phyloP scores from a whole-genome alignment of 805 yeast species.

The Komagataella kurtzmanii region DNA sequence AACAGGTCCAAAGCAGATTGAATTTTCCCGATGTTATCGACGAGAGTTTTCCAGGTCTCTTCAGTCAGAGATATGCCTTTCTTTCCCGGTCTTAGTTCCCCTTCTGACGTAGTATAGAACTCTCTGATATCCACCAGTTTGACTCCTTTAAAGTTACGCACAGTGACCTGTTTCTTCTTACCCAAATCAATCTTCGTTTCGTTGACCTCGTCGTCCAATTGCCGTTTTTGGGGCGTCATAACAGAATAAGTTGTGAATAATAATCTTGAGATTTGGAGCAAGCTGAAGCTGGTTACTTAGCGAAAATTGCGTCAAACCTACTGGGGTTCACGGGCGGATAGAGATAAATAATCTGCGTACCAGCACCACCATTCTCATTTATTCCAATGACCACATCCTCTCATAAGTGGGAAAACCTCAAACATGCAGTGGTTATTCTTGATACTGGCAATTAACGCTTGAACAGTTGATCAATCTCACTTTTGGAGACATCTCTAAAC shows the following conservation, averaged over 20 bases:
- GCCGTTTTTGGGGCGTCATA: neutral
- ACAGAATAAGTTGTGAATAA: neutral
- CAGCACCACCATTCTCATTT: neutral
- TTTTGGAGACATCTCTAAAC: constrained; percentile 3
- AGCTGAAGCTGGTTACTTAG: neutral
- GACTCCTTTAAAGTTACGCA: constrained; percentile 54
- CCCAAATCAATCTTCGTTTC: constrained; percentile 14
- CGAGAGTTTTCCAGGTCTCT: constrained; percentile 37
- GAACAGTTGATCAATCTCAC: constrained; percentile 3
- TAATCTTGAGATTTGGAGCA: neutral
- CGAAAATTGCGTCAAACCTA: neutral
- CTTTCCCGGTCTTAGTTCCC: constrained; percentile 66
- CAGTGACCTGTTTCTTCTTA: constrained; percentile 55
- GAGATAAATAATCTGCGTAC: neutral
- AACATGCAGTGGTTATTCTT: neutral
- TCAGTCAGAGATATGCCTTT: constrained; percentile 56
- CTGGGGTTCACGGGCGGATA: neutral
- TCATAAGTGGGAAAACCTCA: neutral
- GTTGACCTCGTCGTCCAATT: neutral
- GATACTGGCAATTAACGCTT: neutral
- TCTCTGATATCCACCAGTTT: constrained; percentile 77
- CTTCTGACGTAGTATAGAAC: constrained; percentile 47
- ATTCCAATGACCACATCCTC: neutral
- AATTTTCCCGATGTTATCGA: constrained; percentile 32
- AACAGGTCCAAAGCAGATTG: constrained; percentile 33